Percentiles rank a stretch among this genome's conserved stretches.
Evolutionary conservation across 1,284 basidiomycete species (phyloP).

Genomic region (Meripilus lineatus): DNA sequence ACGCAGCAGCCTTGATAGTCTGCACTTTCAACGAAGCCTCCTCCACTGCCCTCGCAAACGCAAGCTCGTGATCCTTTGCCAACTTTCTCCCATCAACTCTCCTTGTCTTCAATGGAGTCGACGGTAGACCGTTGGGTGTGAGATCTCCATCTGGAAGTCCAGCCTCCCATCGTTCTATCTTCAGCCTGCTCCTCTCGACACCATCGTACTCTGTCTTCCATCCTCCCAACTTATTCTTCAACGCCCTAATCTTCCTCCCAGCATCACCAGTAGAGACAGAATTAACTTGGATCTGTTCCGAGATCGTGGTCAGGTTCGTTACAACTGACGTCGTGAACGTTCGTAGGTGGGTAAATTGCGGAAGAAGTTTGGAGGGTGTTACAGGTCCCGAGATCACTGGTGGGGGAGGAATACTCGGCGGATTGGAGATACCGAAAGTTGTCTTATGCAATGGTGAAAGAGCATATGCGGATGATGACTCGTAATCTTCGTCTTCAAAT

Average conservation of each 20-base stretch:
- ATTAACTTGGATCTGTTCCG: conserved; percentile 83
- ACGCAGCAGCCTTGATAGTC: conserved; percentile 65
- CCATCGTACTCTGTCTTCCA: conserved; percentile 78
- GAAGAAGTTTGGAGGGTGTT: conserved; percentile 51
- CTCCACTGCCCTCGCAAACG: conserved; percentile 63
- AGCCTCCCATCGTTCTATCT: conserved; percentile 75
- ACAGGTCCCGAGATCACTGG: conserved; percentile 41
- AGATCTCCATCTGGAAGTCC: conserved; percentile 43
- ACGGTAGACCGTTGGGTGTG: conserved; percentile 22
- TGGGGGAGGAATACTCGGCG: conserved; percentile 38
- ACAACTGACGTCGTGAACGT: conserved; percentile 67
- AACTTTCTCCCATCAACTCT: conserved; percentile 60
- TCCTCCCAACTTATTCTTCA: conserved; percentile 75
- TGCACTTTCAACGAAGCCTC: conserved; percentile 71
- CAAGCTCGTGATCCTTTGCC: conserved; percentile 69
- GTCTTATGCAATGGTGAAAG: conserved; percentile 48
- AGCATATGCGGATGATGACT: conserved; percentile 27
- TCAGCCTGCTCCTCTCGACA: conserved; percentile 67
- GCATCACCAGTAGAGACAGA: conserved; percentile 78
- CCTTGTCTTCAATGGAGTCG: conserved; percentile 24
- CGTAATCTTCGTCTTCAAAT: conserved; percentile 38
- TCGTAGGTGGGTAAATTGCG: conserved; percentile 64
- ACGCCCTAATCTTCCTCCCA: conserved; percentile 72
- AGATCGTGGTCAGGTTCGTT: conserved; percentile 68
- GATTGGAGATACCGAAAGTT: conserved; percentile 40